Conservation (phyloP, 23 red algal genomes). For the Gracilariopsis chorda region DNA sequence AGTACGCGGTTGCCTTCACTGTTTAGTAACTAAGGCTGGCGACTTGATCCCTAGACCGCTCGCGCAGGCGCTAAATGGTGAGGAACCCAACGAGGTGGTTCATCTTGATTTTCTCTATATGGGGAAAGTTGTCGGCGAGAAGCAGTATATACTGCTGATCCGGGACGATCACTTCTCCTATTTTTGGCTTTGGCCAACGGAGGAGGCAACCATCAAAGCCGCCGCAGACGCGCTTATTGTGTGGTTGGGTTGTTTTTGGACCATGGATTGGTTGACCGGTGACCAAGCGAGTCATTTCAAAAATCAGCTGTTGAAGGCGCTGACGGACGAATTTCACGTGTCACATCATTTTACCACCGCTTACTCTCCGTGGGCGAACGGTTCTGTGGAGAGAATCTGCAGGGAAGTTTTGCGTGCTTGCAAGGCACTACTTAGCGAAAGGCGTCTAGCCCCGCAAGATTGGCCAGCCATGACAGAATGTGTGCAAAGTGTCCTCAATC, state of each 20-base stretch:
- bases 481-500: neutral
- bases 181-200: neutral
- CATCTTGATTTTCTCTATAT: conserved; percentile 47
- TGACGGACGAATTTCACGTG: neutral
- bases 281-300: conserved; percentile 29
- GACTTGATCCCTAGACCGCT: neutral
- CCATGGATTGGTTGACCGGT: neutral
- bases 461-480: neutral
- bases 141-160: neutral
- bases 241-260: neutral
- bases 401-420: neutral
- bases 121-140: neutral
- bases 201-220: neutral
- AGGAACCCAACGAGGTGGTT: conserved; percentile 13
- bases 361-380: neutral
- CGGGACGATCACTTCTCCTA: neutral
- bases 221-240: neutral
- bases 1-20: conserved; percentile 26
- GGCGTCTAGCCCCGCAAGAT: neutral
- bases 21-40: neutral
- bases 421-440: conserved; percentile 16
- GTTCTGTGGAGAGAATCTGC: neutral
- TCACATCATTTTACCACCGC: conserved; percentile 17
- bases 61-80: neutral
- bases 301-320: neutral